Evolutionary conservation across 73 alveolate genomes (phyloP), one percentile per base, ranked within the genome.

Genomic region (Tetrahymena elliotti): DNA sequence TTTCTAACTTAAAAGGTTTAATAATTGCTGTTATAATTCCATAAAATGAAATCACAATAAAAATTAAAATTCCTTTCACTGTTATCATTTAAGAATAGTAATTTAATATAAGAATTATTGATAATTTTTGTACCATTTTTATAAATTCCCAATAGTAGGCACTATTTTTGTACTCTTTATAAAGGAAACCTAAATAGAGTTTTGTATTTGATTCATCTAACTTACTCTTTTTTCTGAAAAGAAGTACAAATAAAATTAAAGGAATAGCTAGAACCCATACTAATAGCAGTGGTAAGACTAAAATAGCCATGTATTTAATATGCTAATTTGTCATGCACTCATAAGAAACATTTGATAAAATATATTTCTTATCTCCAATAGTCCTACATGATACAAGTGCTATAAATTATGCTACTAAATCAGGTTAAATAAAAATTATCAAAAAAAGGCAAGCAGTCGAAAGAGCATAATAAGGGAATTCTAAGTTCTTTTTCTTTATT

Each of bases 101-200:
- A 68, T 68, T 68, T 68, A 68, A 68, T 18, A 31, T 16, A 0
- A 68, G 88, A 41, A 52, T 39, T n/a, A 94, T 94, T 31, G 52
- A 31, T 20, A 93, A 15, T 53, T 94, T 94, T 40, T 93, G 8
- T 93, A 7, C 27, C 53, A 94, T 35, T 35, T 39, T 94, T 2
- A 93, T 18, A 20, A 94, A 93, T 41, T 94, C 97, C 96, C 97
- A 94, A 93, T 93, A 94, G 36, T 33, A 94, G 39, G 83, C 83
- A 9, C 93, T 52, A 8, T 33, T 33, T 40, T 93, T 93, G 20
- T 93, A 94, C 33, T 93, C 97, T 37, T 35, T 37, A 34, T 94
- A 94, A 3, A 94, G 84, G 35, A 94, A 94, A 8, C 97, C 97
- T 38, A n/a, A 93, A 2, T 93, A 22, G 3, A 47, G 83, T 39